Percentiles rank a stretch among this genome's conserved stretches.
Conservation (phyloP, 164 flowering plant species). For the Vitis cinerea region DNA sequence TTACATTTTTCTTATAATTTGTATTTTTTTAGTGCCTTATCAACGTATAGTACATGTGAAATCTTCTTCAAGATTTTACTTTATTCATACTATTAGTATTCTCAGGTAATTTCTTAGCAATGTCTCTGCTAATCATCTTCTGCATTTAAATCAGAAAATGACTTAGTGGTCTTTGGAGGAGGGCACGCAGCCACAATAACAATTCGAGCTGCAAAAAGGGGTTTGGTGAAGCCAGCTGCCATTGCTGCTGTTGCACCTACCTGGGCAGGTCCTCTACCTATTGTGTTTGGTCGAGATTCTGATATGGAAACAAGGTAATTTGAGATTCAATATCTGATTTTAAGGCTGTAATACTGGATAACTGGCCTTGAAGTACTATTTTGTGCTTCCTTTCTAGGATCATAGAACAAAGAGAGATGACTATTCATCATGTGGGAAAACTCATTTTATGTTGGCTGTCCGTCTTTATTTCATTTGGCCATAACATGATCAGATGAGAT, state of each 20-base stretch:
- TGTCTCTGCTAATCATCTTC: slow-evolving; percentile 13
- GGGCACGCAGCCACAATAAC: slow-evolving; percentile 94
- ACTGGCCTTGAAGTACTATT: background rate
- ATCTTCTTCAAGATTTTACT: background rate
- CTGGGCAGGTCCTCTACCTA: slow-evolving; percentile 98
- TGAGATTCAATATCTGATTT: background rate
- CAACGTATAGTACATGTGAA: background rate
- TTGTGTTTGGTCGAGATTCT: slow-evolving; percentile 91
- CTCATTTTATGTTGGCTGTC: background rate
- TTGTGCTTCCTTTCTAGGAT: background rate
- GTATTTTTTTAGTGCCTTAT: background rate
- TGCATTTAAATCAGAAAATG: slow-evolving; percentile 39
- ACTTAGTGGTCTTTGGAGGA: slow-evolving; percentile 77
- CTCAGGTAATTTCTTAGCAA: too few relatives aligned
- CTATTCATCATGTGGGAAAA: background rate
- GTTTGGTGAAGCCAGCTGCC: slow-evolving; percentile 69
- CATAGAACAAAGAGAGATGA: background rate
- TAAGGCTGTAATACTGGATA: background rate
- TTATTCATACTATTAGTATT: background rate
- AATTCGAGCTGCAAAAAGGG: slow-evolving; percentile 70
- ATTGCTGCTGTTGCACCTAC: slow-evolving; percentile 97
- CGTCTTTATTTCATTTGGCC: background rate
- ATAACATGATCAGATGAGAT: background rate
- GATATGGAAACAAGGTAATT: slow-evolving; percentile 85
- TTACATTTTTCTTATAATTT: background rate